phyloP scores from a whole-genome alignment of 2,329 filamentous ascomycete species.

The Alternaria sp. region DNA sequence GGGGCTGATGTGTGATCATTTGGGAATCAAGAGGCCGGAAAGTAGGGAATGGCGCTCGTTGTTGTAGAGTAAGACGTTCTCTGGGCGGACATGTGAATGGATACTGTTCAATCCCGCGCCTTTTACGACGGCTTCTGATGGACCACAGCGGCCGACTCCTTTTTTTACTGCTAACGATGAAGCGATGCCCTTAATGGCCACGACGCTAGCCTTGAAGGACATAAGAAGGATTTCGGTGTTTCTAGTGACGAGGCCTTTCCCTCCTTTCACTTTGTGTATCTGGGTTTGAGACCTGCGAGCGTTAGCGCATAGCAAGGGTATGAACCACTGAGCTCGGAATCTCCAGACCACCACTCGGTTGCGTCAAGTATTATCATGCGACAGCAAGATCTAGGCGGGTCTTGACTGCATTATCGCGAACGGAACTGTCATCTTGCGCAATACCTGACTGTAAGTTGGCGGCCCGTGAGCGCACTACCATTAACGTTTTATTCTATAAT shows the following conservation, averaged over 20 bases:
- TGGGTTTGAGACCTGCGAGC: background rate
- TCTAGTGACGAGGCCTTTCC: background rate
- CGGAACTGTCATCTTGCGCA: background rate
- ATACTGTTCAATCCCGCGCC: background rate
- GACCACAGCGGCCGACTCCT: background rate
- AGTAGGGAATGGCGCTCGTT: conserved; percentile 52
- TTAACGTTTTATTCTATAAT: background rate
- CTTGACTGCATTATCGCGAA: background rate
- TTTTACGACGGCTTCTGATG: background rate
- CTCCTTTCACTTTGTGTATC: background rate
- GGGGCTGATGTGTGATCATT: conserved; percentile 62
- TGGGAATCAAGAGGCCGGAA: conserved; percentile 59
- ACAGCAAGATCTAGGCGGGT: background rate
- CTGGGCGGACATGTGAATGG: background rate
- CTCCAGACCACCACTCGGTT: background rate
- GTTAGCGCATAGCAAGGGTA: background rate
- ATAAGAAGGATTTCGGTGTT: background rate
- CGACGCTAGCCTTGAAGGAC: background rate
- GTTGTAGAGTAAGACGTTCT: conserved; percentile 35
- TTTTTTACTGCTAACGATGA: background rate
- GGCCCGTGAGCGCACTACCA: background rate
- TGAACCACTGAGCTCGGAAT: background rate
- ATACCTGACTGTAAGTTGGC: background rate
- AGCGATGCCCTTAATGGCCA: background rate
- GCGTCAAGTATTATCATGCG: background rate